Evolutionary conservation across 2,329 filamentous ascomycete species (phyloP), one percentile per base, ranked within the genome.

Genomic region (Fusarium robinianum): DNA sequence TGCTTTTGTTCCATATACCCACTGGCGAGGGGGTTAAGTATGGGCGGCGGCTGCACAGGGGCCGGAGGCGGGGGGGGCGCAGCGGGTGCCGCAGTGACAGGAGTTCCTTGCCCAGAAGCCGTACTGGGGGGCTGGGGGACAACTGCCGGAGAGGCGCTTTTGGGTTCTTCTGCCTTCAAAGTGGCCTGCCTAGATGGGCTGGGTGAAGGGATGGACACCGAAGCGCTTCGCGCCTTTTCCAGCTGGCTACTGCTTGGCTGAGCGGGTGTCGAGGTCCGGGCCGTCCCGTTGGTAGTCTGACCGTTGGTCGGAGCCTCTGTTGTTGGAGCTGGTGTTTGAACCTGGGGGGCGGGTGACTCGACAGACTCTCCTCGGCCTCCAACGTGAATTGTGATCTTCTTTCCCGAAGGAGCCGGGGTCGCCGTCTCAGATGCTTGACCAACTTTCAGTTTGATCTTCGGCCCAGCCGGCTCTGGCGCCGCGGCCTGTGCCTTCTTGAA

Each of bases 371-470:
- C 75, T 58, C 79, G 79, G 25, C 76, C 79, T 57, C 81, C 83
- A 40, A 90, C 79, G 51, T 84, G 85, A 34, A 90, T 80, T 14
- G 84, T 91, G 42, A 92, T 83, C 64, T 82, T 87, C 65, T 83
- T 84, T 7, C 74, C 66, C 46, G 71, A 67, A 29, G 60, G 57
- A 1, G n/a, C n/a, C n/a, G n/a, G n/a, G n/a, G 77, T 67, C 8
- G 72, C 69, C 5, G 49, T 47, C 19, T 79, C 74, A 19, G 67
- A 62, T 16, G 67, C 66, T 29, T 72, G 69, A 5, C 78, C 75
- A 62, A 90, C 78, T 66, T 88, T 91, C 42, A 96, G 75, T 68
- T 90, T 95, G 60, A 95, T 87, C 63, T 89, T 90, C 23, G 87
- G 81, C 59, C 85, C 81, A 1, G 79, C 73, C 10, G 89, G 86